Evolutionary conservation across 2,329 filamentous ascomycete genomes (phyloP), one percentile per base, ranked within the genome.

Genomic region (Drechslerella dactyloides): DNA sequence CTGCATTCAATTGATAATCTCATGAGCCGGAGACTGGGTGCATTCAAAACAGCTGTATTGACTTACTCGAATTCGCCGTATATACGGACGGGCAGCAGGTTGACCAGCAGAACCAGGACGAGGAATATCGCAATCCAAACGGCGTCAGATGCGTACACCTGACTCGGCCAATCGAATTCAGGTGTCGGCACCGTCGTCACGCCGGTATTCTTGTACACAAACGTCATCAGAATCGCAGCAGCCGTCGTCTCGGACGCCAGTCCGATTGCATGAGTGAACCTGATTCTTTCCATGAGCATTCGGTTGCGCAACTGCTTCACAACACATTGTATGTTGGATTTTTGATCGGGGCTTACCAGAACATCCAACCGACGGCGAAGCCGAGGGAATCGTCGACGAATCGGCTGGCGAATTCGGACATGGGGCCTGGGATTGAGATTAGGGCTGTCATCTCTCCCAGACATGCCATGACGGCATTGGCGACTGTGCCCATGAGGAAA

Each of bases 291-390:
- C 17, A 4, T 55, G 40, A 35, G 8, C 15, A 11, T 37, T 15
- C 17, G 27, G 44, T 1, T 30, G n/a, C 23, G 23, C 37, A 35
- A 17, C 11, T 35, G 23, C 15, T 56, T 19, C 24, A 51, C 59
- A 64, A 70, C 59, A 64, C 66, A 55, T 19, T 51, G 8, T 2
- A 15, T 72, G 68, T 72, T 60, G 60, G 8, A 61, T 56, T 72
- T 72, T 65, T 11, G 23, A 11, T 13, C 30, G 10, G 1, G n/a
- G 52, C 76, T 60, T 73, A 81, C 81, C 81, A 82, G 24, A 79
- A 77, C 74, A 82, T 81, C 82, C 81, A 83, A 1, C 80, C 81
- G 15, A 79, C 79, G 1, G 81, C 80, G 75, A 81, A 82, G 35
- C 81, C 81, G 19, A 82, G 78, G 27, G 80, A 80, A 75, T 81